Base-by-base conservation (phyloP, 108 stramenopile species). In the Aurantiochytrium sp. region DNA sequence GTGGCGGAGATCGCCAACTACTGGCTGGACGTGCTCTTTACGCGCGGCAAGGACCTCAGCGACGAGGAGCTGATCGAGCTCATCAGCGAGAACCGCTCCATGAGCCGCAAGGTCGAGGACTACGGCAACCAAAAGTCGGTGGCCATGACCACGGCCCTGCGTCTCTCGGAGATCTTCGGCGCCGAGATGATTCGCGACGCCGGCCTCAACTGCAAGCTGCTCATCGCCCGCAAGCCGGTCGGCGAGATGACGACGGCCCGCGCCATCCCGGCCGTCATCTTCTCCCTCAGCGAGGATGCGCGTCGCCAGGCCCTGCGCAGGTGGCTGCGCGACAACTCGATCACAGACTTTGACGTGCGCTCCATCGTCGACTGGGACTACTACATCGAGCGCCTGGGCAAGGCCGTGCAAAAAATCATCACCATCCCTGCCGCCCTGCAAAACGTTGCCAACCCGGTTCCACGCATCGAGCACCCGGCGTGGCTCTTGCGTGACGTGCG, bases 371-470 rank as follows among this genome's bases (percentile, higher is more conserved):
- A 99, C 92, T 99, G 99, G 99, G 94, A 96, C 68, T 98, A 99
- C 90, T 99, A 99, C 92, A 89, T 92, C 34, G 96, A 97, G 34
- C 96, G 99, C 52, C 93, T 99, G 24, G 95, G 93, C n/a, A 97
- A 96, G 52, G 96, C 96, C 4, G 97, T 99, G 85, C 97, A 96
- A 85, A 99, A 99, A 92, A 98, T 99, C 90, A 97, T 99, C 59
- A 99, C 98, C 21, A 98, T 99, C 69, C 99, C 99, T 27, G 99
- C 99, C 31, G 99, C 97, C 4, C 90, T 98, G 89, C 99, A 99
- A 87, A 95, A 96, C 54, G 92, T 98, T 10, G 73, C 86, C 0
- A 99, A 99, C 93, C 99, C 99, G 34, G 97, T 97, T 6, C 97
- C 98, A 0, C 92, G 97, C 5, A 94, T 98, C 4, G 87, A 92